These are phyloP conservation scores for Glomus cerebriforme DNA, from an alignment of 192 early-diverging fungal genomes.

Conservation along the genomic window DNA sequence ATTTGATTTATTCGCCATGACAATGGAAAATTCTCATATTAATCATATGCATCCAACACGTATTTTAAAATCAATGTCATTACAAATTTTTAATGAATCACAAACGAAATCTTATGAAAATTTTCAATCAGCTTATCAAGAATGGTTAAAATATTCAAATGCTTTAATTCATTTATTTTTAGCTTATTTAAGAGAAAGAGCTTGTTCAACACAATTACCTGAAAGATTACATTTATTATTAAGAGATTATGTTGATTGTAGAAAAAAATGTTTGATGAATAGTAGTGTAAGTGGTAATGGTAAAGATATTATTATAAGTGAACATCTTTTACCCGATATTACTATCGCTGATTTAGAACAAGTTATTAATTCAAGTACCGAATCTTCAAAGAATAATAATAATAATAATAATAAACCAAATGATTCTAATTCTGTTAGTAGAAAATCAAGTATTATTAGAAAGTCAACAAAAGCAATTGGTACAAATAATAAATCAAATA, in stretches of 20 bases:
- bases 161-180: slow-evolving; percentile 30
- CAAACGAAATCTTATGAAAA: neutral
- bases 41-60: slow-evolving; percentile 26
- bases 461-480: neutral
- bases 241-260: slow-evolving; percentile 18
- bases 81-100: neutral
- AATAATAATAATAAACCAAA: neutral
- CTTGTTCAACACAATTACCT: neutral
- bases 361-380: neutral
- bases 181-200: slow-evolving; percentile 23
- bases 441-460: neutral
- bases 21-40: slow-evolving; percentile 13
- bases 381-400: neutral
- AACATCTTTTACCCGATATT: neutral
- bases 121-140: slow-evolving; percentile 25
- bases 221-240: slow-evolving; percentile 15
- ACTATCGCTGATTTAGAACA: slow-evolving; percentile 1
- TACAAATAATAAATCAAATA: neutral
- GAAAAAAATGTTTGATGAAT: neutral
- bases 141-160: slow-evolving; percentile 26
- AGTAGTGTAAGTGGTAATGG: neutral
- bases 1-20: slow-evolving; percentile 20
- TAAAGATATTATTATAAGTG: too few relatives aligned
- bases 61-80: slow-evolving; percentile 26
- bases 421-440: neutral